phyloP scores from a whole-genome alignment of 441 rosid genomes.

The Erodium chrysanthum region DNA sequence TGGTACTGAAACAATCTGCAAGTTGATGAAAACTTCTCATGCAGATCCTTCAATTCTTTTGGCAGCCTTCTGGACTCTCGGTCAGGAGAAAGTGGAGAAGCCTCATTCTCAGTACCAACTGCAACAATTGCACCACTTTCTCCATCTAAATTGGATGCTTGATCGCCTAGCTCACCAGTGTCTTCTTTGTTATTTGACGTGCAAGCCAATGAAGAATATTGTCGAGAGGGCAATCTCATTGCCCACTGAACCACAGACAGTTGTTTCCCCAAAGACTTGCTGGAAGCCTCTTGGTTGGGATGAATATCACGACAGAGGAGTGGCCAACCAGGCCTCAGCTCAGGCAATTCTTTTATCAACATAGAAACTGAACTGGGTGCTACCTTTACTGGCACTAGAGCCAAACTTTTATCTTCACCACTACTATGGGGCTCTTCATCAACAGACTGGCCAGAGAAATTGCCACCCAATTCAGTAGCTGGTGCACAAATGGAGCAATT shows the following conservation, averaged over 20 bases:
- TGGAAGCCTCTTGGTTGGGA: slow-evolving; percentile 22
- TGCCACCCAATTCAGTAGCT: slow-evolving; percentile 20
- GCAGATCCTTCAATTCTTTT: slow-evolving; percentile 40
- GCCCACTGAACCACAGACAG: slow-evolving; percentile 67
- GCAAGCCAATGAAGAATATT: slow-evolving; percentile 11
- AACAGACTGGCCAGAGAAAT: slow-evolving; percentile 7
- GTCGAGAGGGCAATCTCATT: slow-evolving; percentile 45
- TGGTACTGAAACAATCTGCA: slow-evolving; percentile 49
- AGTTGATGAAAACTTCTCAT: slow-evolving; percentile 44
- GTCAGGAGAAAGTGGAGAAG: slow-evolving; percentile 27
- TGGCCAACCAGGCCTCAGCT: slow-evolving; percentile 56
- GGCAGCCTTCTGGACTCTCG: slow-evolving; percentile 31
- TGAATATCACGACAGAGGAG: slow-evolving; percentile 37
- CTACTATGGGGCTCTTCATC: no score
- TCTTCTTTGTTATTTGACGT: slow-evolving; percentile 23
- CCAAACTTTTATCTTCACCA: slow-evolving; percentile 27
- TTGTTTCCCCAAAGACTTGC: slow-evolving; percentile 33
- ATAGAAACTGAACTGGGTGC: slow-evolving; percentile 27
- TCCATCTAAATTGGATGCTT: slow-evolving; percentile 27
- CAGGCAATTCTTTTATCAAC: slow-evolving; percentile 33
- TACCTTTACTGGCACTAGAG: slow-evolving; percentile 38
- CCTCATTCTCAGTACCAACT: slow-evolving; percentile 13
- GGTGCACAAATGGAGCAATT: slow-evolving; percentile 53
- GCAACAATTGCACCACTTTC: slow-evolving; percentile 52
- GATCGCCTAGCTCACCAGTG: slow-evolving; percentile 12